Evolutionary conservation across 2,329 filamentous ascomycete species (phyloP), one percentile per base, ranked within the genome.

Genomic region (Aspergillus transmontanensis): DNA sequence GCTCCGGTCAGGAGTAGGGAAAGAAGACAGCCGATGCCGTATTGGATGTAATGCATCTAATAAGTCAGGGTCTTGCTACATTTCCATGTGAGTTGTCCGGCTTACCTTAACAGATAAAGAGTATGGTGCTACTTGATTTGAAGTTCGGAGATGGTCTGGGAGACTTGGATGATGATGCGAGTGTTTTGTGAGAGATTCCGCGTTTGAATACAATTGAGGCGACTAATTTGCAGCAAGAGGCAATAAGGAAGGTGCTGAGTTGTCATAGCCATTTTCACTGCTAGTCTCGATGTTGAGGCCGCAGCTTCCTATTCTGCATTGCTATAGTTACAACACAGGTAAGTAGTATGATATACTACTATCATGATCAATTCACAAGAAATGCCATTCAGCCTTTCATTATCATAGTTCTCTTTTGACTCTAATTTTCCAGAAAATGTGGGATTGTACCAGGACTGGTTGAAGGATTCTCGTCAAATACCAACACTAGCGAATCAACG

Each of bases 21-120:
- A 36, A 63, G 28, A 46, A 71, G 57, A n/a, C 51, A 59, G 53
- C 67, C 66, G 39, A 71, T 26, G 14, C 45, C 60, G 56, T 63
- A 68, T 45, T 68, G 62, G 39, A 71, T 59, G 59, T 67, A 68
- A 61, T 64, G 69, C 64, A 67, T 67, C 68, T 67, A 19, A 21
- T n/a, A 26, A 14, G 51, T 55, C 11, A 55, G 45, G 21, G 9
- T 7, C 41, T 43, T 7, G 9, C 6, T 4, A 4, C 6, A 3
- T 12, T 32, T 2, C 10, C 4, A 48, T 39, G 21, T n/a, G n/a
- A 43, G 12, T 30, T 21, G 19, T 11, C 50, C 21, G 30, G 26
- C n/a, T 53, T 59, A 43, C 46, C 23, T 53, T 59, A 34, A 19
- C 23, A n/a, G 46, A 51, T 51, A 11, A 11, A 36, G 21, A 19